These are phyloP conservation scores for Hibiscus tridactylites DNA, from an alignment of 345 rosid genomes.

Conservation along the genomic window DNA sequence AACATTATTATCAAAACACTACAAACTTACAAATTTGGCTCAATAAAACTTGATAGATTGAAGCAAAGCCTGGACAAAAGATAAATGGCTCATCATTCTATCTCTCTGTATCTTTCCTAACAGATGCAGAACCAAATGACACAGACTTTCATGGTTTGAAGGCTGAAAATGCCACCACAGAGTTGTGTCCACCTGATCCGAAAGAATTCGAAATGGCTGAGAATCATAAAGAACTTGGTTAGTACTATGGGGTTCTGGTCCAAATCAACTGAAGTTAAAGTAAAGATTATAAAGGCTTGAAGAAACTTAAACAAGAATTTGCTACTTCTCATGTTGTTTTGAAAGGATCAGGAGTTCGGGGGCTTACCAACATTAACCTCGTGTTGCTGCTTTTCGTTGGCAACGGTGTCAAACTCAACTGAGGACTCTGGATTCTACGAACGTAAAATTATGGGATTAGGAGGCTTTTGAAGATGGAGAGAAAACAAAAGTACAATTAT, in stretches of 20 bases:
- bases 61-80: too few species aligned
- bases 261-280: not conserved
- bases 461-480: not conserved
- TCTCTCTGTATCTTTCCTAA: not conserved
- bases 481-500: not conserved
- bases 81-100: too few species aligned
- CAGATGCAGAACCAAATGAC: constrained; percentile 10
- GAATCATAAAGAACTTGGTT: constrained; percentile 19
- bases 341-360: not conserved
- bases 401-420: not conserved
- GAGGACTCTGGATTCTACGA: not conserved
- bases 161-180: constrained; percentile 24
- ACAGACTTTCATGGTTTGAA: constrained; percentile 39
- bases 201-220: constrained; percentile 95
- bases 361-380: not conserved
- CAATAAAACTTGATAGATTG: too few species aligned
- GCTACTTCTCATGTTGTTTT: not conserved
- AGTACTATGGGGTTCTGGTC: not conserved
- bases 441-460: not conserved
- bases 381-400: not conserved
- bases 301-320: not conserved
- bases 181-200: constrained; percentile 98
- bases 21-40: too few species aligned
- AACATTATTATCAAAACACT: too few species aligned
- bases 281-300: not conserved